These are phyloP conservation scores for Lactarius indigo DNA, from an alignment of 768 basidiomycete species.

Conservation along the genomic window DNA sequence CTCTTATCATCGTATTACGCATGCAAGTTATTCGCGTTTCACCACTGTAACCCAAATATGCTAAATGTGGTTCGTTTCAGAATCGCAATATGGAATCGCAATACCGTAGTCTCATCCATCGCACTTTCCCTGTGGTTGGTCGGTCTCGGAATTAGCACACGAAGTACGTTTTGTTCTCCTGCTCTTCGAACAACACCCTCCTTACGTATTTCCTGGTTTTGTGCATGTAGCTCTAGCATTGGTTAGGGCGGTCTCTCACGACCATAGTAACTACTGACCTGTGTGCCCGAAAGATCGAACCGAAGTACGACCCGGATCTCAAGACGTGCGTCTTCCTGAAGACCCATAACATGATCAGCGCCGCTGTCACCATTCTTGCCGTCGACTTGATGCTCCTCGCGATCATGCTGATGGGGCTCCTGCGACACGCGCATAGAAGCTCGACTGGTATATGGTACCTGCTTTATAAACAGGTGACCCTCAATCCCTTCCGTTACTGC, in stretches of 20 bases:
- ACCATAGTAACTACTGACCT: neutral
- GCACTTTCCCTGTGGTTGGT: neutral
- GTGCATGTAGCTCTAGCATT: neutral
- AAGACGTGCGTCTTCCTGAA: neutral
- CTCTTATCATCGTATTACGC: slow-evolving; percentile 1
- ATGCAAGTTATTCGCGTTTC: neutral
- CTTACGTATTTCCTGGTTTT: neutral
- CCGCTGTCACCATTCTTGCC: neutral
- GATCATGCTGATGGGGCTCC: neutral
- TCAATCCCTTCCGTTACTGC: neutral
- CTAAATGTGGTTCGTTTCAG: neutral
- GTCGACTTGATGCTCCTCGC: neutral
- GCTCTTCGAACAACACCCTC: neutral
- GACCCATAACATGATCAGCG: neutral
- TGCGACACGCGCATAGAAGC: neutral
- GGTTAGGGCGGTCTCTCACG: neutral
- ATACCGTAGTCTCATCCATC: neutral
- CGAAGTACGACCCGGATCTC: neutral
- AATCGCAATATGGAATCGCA: neutral
- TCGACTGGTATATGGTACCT: neutral
- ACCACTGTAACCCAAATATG: no score
- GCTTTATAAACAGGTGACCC: neutral
- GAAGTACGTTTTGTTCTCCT: neutral
- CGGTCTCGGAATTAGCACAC: neutral
- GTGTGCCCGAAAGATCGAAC: neutral